Percentiles rank a stretch among this genome's conserved stretches.
These are phyloP conservation scores for Trichoderma arundinaceum DNA, from an alignment of 2,329 filamentous ascomycete genomes.

Conservation along the genomic window DNA sequence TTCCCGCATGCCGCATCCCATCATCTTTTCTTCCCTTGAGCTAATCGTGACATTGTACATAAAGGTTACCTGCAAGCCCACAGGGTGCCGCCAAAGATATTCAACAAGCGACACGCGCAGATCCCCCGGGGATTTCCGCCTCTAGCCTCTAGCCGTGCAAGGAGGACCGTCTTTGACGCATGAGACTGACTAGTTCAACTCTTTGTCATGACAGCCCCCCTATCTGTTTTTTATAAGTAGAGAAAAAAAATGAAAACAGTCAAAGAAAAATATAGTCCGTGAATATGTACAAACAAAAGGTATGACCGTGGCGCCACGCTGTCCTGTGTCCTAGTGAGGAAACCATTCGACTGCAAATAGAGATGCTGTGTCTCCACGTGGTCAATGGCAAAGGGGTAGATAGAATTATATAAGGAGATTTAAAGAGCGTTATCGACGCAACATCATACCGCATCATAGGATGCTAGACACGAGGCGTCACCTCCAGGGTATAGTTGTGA, in stretches of 20 bases:
- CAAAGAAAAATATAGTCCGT: background rate
- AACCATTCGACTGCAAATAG: constrained; percentile 21
- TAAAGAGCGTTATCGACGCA: constrained; percentile 21
- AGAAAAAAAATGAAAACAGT: background rate
- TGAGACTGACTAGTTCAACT: background rate
- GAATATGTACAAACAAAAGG: constrained; percentile 22
- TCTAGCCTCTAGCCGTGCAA: background rate
- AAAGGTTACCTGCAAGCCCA: background rate
- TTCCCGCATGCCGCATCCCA: constrained; percentile 20
- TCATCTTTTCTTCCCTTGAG: constrained; percentile 6
- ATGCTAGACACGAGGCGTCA: constrained; percentile 20
- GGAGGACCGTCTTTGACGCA: background rate
- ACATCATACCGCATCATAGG: constrained; percentile 13
- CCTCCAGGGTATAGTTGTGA: constrained; percentile 23
- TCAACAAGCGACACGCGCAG: constrained; percentile 3
- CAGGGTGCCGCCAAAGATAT: constrained; percentile 5
- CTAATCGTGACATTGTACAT: constrained; percentile 10
- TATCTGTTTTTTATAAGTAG: background rate
- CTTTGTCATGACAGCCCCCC: background rate
- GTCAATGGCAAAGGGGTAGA: constrained; percentile 4
- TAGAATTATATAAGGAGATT: constrained; percentile 5
- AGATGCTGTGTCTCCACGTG: constrained; percentile 5
- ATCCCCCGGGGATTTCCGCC: constrained; percentile 13
- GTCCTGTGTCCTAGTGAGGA: constrained; percentile 24
- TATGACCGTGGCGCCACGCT: constrained; percentile 36